A percentile compares a stretch with the other conserved stretches of the same genome.
Conservation (phyloP, 108 stramenopile genomes). For the Cyclostephanos invisitatus region DNA sequence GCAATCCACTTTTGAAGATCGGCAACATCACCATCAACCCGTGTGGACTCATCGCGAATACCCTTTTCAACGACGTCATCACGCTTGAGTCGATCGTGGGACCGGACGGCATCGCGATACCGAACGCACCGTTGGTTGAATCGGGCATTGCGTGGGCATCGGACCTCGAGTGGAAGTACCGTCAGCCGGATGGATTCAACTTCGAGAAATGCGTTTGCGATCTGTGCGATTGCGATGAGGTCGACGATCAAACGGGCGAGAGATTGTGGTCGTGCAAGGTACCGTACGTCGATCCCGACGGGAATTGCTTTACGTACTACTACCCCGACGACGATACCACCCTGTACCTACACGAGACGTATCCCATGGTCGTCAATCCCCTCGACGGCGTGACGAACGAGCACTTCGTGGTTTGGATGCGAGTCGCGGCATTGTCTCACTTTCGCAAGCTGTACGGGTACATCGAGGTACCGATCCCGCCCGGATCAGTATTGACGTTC, state of each 20-base stretch:
- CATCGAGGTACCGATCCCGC: conserved; percentile 82
- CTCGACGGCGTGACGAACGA: conserved; percentile 94
- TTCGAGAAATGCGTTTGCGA: conserved; percentile 61
- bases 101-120: conserved; percentile 28
- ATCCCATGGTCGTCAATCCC: conserved; percentile 77
- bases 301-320: conserved; percentile 76
- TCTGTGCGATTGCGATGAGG: conserved; percentile 59
- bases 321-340: conserved; percentile 89
- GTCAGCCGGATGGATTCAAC: conserved; percentile 79
- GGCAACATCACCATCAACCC: conserved; percentile 83
- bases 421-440: conserved; percentile 84
- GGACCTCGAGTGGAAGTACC: conserved; percentile 89
- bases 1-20: conserved; percentile 65
- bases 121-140: conserved; percentile 73
- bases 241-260: conserved; percentile 18
- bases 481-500: conserved; percentile 71
- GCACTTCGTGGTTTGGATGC: conserved; percentile 99
- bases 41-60: conserved; percentile 98
- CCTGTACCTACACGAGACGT: conserved; percentile 86
- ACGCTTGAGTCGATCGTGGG: conserved; percentile 47
- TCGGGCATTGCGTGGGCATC: conserved; percentile 94
- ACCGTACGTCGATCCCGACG: conserved; percentile 59
- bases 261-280: conserved; percentile 58
- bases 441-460: conserved; percentile 99
- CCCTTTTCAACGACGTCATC: conserved; percentile 95